phyloP scores from a whole-genome alignment of 345 rosid species.

The Microcos paniculata region DNA sequence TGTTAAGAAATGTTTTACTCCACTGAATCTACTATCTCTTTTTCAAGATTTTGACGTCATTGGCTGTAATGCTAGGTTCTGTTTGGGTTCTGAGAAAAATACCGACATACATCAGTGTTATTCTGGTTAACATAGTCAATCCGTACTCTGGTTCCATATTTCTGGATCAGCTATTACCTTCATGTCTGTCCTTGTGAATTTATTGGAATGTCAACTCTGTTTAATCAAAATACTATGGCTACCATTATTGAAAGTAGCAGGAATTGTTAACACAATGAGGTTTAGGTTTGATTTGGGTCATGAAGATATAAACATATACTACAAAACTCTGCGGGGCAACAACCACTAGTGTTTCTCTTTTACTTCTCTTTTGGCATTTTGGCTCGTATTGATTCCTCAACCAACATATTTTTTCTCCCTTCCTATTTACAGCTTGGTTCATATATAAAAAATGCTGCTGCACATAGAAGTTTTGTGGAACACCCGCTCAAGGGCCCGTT shows the following conservation, averaged over 20 bases:
- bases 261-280: neutral
- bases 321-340: neutral
- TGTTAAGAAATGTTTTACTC: neutral
- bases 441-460: conserved; percentile 37
- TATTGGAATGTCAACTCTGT: neutral
- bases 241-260: neutral
- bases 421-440: conserved; percentile 44
- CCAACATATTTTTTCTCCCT: neutral
- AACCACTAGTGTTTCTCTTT: neutral
- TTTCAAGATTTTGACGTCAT: neutral
- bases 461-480: conserved; percentile 33
- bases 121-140: neutral
- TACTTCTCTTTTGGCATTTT: neutral
- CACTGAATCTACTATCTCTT: neutral
- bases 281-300: neutral
- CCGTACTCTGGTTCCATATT: neutral
- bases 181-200: neutral
- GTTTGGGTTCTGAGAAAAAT: conserved; percentile 2
- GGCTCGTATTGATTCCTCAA: neutral
- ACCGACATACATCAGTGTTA: neutral
- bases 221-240: neutral
- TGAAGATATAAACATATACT: neutral
- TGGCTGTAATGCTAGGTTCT: neutral
- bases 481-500: conserved; percentile 20
- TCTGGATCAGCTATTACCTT: neutral